Base-by-base conservation (phyloP, 2,329 filamentous ascomycete genomes). In the Anisogramma anomala region DNA sequence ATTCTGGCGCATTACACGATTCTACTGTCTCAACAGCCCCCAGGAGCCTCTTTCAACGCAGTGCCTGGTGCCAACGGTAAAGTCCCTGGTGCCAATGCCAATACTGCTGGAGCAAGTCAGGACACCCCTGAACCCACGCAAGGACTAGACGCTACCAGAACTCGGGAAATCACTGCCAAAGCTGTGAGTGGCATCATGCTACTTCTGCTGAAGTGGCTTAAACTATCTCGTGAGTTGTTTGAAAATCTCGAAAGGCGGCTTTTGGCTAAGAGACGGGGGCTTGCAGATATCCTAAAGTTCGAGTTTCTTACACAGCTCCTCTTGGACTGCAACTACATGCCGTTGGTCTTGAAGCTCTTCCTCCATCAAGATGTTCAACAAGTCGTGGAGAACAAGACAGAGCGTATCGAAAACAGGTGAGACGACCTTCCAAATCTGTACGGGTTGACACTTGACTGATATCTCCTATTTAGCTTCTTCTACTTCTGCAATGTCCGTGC, bases 281-380 rank as follows among this genome's bases (percentile, higher is more conserved):
- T 33, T 4, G 4, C 35, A 93, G 86, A 98, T 57, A 75, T 96
- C 20, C 67, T 98, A 49, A 94, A 95, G 57, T 95, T 91, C 51
- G 91, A 98, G 62, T 96, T 95, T 55, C 67, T 98, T 55, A 89
- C 87, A 0, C 91, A 98, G 56, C 72, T 98, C 3, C 67, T 98
- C 9, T 72, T 98, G 20, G 91, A 98, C 60, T 91, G 86, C 3
- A 96, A 94, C 58, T 98, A 95, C 58, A 71, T 98, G 6, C 89
- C 89, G 1, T 68, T 98, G 22, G 82, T 94, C 18, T 66, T 98
- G 23, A 96, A 96, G 63, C 76, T 95, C 36, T 88, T 95, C 58
- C 87, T 89, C 36, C 81, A 94, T 55, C 88, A 95, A 59, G 93
- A 98, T 49, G 79, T 95, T 26, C 89, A 95, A 51, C 82, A 86